Evolutionary conservation across 1,284 basidiomycete species (phyloP), one percentile per base, ranked within the genome.

Genomic region (Malassezia cuniculi): DNA sequence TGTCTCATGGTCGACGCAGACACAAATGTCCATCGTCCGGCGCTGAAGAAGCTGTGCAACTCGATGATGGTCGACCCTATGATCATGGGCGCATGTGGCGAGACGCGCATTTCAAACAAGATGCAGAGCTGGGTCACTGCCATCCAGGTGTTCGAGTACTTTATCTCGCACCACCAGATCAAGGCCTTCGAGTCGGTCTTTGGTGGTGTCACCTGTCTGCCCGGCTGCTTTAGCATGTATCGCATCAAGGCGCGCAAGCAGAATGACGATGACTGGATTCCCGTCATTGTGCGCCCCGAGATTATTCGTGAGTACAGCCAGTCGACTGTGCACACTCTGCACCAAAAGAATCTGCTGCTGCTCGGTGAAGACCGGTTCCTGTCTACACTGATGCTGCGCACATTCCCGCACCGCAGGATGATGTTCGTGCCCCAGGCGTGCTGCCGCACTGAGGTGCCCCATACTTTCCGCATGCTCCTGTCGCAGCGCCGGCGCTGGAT

Each of bases 201-300:
- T 68, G 93, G 93, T 66, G 93, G 93, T 78, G 93, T 99, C 40
- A 89, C 93, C 11, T 99, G 93, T 75, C 72, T 97, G 29, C 93
- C 93, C 0, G 93, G 93, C 16, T 97, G 93, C 71, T 99, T 99
- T 74, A 94, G 87, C 31, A 95, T 99, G 86, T 97, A 97, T 72
- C 76, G 93, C 35, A 75, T 99, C 68, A 99, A 99, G 71, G 87
- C 89, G 4, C 76, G 89, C 47, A 86, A 76, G 75, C 32, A 47
- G 20, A 48, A 36, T 9, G 85, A 85, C 42, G 84, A 89, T 52
- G 90, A 97, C 66, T 97, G 93, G 93, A 78, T 99, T 4, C 93
- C 93, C 3, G 78, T 99, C 52, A 82, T 99, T 60, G 80, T 85
- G 68, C 94, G 95, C 63, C 89, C 90, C 9, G 87, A 95, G 69